Evolutionary conservation across 192 early-diverging fungal genomes (phyloP).

Genomic region (Coemansia sp.): DNA sequence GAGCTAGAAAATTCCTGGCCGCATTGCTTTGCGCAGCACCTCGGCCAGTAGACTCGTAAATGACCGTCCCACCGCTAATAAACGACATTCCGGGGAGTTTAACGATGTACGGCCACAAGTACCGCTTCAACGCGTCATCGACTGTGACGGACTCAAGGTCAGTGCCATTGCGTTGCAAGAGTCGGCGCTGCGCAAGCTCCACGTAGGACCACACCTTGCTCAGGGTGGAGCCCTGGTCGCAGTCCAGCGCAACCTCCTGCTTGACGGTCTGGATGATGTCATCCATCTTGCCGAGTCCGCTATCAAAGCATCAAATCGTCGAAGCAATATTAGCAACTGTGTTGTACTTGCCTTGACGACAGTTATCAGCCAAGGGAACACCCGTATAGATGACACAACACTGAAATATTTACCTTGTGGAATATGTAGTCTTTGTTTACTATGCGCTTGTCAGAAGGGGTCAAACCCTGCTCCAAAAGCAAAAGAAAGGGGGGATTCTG

Average conservation of each 20-base stretch:
- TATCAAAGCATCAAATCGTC: background rate
- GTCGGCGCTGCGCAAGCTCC: constrained; percentile 28
- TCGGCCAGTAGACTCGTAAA: constrained; percentile 14
- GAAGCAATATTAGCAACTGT: background rate
- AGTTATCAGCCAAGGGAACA: background rate
- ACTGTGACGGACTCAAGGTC: background rate
- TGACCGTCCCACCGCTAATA: constrained; percentile 5
- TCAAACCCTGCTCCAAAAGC: too few species aligned
- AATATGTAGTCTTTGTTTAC: background rate
- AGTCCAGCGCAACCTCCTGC: constrained; percentile 46
- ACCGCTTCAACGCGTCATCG: constrained; percentile 24
- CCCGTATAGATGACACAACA: background rate
- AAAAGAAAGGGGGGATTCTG: too few species aligned
- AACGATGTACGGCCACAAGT: constrained; percentile 42
- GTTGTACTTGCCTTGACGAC: background rate
- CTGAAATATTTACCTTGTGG: background rate
- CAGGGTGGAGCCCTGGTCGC: constrained; percentile 34
- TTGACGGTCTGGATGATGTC: constrained; percentile 32
- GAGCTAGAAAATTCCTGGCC: constrained; percentile 5
- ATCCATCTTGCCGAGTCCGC: constrained; percentile 25
- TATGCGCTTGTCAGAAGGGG: too few species aligned
- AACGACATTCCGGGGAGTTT: constrained; percentile 29
- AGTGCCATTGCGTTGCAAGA: constrained; percentile 9
- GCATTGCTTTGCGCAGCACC: background rate
- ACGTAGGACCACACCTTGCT: constrained; percentile 39